Base-by-base conservation (phyloP, 192 early-diverging fungal genomes). In the Umbelopsis isabellina region DNA sequence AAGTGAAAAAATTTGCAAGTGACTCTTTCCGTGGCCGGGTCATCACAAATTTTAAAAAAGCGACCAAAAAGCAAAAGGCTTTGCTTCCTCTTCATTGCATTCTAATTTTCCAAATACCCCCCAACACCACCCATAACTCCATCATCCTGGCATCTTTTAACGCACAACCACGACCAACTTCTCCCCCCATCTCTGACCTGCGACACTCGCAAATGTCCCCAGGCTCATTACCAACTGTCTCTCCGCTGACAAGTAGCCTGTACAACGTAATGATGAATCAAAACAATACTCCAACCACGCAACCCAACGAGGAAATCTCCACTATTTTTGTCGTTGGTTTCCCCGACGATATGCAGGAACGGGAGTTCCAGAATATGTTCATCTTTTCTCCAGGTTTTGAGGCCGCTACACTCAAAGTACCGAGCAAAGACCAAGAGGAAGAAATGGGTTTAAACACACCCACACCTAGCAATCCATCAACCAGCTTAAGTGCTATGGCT, bases 321-420 rank as follows among this genome's bases (percentile, higher is more conserved):
- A 99, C 98, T 74, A 98, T 99, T 72, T 99, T 99, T 87, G 96
- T 98, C 15, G 97, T 98, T 49, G 98, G 98, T 5, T 98, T 99
- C 72, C 98, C 98, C 21, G 96, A 98, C 22, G 98, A 99, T 80
- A 97, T 98, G 94, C 90, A 89, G 76, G 98, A 99, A 80, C 85
- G 98, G 49, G 98, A 99, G 81, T 99, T 99, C 74, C 97, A 97
- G 75, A 98, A 97, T 83, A 98, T 98, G 96, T 99, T 99, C 84
- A 95, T 92, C 30, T 98, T 99, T 70, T 94, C 93, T 22, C 86
- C 93, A 46, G 98, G 97, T 13, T 99, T 99, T 68, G 98, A 98
- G 75, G 98, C 97, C 3, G 96, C 98, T 13, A 94, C 95, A 7
- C 85, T 99, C 35, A 99, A 98, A 82, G 86, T 94, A 46, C 94